These are phyloP conservation scores for sorghum (Sorghum bicolor) DNA, from an alignment of 176 grass and related monocot species.

Conservation along the genomic window Sorghum_bicolor_NCBIv3 NC_012871.2:76535001-76535500, in stretches of 20 bases:
- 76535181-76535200: neutral
- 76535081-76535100: constrained; percentile 40
- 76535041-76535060: constrained; percentile 60
- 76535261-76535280: neutral
- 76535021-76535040: constrained; percentile 51
- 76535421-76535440: neutral
- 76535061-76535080: constrained; percentile 42
- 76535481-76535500: neutral
- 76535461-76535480: neutral
- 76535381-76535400: neutral
- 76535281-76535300: neutral
- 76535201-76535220: neutral
- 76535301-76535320: neutral
- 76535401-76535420: neutral
- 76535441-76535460: neutral
- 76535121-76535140: neutral
- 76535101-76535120: neutral
- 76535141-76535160: constrained; percentile 12
- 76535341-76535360: neutral
- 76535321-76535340: neutral
- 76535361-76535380: constrained; percentile 18
- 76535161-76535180: neutral
- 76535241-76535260: neutral
- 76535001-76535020: constrained; percentile 44
- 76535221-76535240: neutral